Evolutionary conservation across 331 rosid genomes (phyloP), one percentile per base, ranked within the genome.

Genomic region (Prunus yedoensis): DNA sequence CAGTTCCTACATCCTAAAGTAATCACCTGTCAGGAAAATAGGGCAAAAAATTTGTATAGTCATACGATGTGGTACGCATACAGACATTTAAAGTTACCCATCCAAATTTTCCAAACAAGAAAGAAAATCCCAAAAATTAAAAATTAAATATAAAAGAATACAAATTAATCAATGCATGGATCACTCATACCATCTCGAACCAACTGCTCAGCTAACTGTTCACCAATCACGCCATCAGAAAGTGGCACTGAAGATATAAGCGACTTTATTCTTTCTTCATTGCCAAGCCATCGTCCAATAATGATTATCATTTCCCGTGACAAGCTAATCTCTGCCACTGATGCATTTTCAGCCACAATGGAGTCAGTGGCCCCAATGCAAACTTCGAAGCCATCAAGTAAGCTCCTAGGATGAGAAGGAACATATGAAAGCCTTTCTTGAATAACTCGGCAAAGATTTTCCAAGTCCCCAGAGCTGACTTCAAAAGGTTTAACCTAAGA

Each of bases 251-350:
- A 66, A 28, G 87, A 90, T 66, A 86, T 73, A 25, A 91, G 92
- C 23, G 80, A 58, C 82, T 84, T 85, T 68, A 87, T 76, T 79
- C 97, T 88, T 85, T 91, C 98, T 87, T 94, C 92, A 46, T 94
- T 89, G 45, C 91, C 96, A 87, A 94, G 96, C 90, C 96, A 94
- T 80, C 78, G 87, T 45, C 94, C 97, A 80, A 94, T 84, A 77
- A 76, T 78, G 74, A 78, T 73, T 68, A 94, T 85, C 95, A 85
- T 89, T 78, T 91, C 96, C 74, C 58, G 77, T 15, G 97, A 90
- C 88, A 94, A 85, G 79, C 96, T 87, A 80, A 90, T 85, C 83
- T 90, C 96, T 41, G 93, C 83, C 46, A 85, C 78, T 46, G 98
- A 86, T 73, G 89, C 81, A 78, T 82, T 88, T 81, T 89, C 95